These are phyloP conservation scores for Marasmius sp. DNA, from an alignment of 1,284 basidiomycete genomes.

Conservation along the genomic window DNA sequence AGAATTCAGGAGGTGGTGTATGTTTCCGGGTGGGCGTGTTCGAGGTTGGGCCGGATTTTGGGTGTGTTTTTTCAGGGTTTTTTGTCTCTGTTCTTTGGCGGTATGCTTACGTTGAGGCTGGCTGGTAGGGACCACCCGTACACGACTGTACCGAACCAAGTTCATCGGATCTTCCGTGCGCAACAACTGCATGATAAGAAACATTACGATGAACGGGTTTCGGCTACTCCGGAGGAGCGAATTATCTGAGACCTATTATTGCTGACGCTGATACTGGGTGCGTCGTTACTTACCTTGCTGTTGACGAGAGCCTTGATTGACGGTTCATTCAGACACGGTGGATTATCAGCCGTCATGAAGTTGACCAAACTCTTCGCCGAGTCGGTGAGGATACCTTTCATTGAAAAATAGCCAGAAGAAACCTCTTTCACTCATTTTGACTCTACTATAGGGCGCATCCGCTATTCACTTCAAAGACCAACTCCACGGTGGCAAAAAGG, in stretches of 20 bases:
- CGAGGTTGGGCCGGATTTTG: no score
- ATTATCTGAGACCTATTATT: conserved; percentile 92
- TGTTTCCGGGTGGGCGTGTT: no score
- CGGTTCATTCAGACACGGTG: conserved; percentile 84
- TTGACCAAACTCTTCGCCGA: conserved; percentile 91
- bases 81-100: no score
- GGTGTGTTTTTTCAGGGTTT: no score
- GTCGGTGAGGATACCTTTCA: conserved; percentile 50
- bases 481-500: conserved; percentile 89
- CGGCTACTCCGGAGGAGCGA: conserved; percentile 60
- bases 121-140: no score
- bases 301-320: no score
- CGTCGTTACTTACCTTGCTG: conserved; percentile 10
- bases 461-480: conserved; percentile 93
- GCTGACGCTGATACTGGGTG: conserved; percentile 95
- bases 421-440: conserved; percentile 3
- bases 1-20: no score
- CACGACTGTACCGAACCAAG: no score
- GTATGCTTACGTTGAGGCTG: no score
- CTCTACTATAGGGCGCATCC: conserved; percentile 64
- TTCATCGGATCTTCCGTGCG: no score
- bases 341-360: conserved; percentile 96
- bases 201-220: conserved; percentile 83
- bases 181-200: no score
- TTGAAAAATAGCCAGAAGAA: not conserved